A percentile compares a stretch with the other conserved stretches of the same genome.
These are phyloP conservation scores for Fulvia fulva DNA, from an alignment of 2,329 filamentous ascomycete species.

Conservation along the genomic window DNA sequence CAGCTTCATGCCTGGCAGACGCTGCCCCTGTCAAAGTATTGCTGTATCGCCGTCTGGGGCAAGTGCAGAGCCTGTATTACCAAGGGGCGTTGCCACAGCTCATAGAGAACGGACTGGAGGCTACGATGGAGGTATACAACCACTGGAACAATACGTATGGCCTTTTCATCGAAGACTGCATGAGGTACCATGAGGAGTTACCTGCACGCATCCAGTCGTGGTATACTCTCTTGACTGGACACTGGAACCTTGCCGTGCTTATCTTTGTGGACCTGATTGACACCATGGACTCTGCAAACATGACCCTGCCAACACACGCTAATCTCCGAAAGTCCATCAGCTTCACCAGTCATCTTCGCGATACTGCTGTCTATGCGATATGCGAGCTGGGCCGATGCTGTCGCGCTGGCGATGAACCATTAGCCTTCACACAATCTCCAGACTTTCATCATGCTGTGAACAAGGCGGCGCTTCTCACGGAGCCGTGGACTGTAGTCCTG, in stretches of 20 bases:
- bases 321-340: constrained; percentile 5
- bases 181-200: constrained; percentile 15
- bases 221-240: constrained; percentile 20
- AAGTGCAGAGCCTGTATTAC: constrained; percentile 17
- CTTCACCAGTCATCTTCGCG: constrained; percentile 7
- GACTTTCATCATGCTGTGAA: constrained; percentile 20
- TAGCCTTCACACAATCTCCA: constrained; percentile 13
- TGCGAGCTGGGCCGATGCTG: constrained; percentile 18
- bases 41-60: constrained; percentile 16
- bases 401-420: not conserved
- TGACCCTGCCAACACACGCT: constrained; percentile 11
- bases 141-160: constrained; percentile 18
- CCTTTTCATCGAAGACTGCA: constrained; percentile 20
- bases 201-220: constrained; percentile 20
- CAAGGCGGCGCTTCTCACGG: constrained; percentile 20
- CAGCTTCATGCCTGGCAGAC: constrained; percentile 18
- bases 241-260: constrained; percentile 19
- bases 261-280: constrained; percentile 19
- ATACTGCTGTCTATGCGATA: constrained; percentile 10
- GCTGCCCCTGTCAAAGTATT: constrained; percentile 21
- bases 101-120: constrained; percentile 13
- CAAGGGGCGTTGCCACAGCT: constrained; percentile 6
- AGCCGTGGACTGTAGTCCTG: constrained; percentile 19
- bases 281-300: constrained; percentile 9
- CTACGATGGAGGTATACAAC: constrained; percentile 17